These are phyloP conservation scores for Macaranga tanarius DNA, from an alignment of 441 rosid species.

Conservation along the genomic window DNA sequence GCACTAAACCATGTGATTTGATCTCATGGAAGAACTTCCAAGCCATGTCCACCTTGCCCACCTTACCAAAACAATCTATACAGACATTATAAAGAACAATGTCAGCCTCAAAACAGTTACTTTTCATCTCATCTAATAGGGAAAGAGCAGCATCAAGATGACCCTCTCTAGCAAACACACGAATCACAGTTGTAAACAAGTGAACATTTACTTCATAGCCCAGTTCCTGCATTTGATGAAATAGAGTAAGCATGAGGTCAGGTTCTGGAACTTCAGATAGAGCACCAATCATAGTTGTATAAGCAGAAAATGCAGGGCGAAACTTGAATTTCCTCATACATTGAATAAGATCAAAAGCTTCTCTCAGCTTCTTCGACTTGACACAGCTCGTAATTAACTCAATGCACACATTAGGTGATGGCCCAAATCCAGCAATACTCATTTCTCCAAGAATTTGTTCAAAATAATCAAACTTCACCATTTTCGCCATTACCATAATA, in stretches of 20 bases:
- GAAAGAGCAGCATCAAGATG: conserved; percentile 77
- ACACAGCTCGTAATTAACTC: conserved; percentile 66
- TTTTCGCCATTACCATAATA: conserved; percentile 65
- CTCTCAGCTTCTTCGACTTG: conserved; percentile 55
- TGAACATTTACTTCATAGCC: conserved; percentile 84
- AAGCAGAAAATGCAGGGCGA: conserved; percentile 89
- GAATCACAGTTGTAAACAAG: conserved; percentile 78
- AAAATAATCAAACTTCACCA: conserved; percentile 50
- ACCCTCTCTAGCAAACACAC: conserved; percentile 75
- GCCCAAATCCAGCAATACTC: conserved; percentile 86
- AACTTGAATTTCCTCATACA: conserved; percentile 88
- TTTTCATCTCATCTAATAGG: conserved; percentile 88
- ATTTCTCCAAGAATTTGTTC: conserved; percentile 83
- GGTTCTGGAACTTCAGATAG: conserved; percentile 55
- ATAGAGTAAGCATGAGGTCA: conserved; percentile 69
- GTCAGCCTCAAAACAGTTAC: conserved; percentile 68
- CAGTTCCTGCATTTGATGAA: conserved; percentile 89
- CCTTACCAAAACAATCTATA: conserved; percentile 91
- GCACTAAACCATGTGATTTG: conserved; percentile 59
- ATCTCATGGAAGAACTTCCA: conserved; percentile 97
- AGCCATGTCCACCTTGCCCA: conserved; percentile 86
- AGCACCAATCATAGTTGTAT: conserved; percentile 85
- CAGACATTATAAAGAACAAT: conserved; percentile 91
- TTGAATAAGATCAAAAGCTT: conserved; percentile 72
- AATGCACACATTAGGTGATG: conserved; percentile 46